Percentiles rank a stretch among this genome's conserved stretches.
phyloP scores from a whole-genome alignment of 306 rosid genomes.

The Calophaca sinica region DNA sequence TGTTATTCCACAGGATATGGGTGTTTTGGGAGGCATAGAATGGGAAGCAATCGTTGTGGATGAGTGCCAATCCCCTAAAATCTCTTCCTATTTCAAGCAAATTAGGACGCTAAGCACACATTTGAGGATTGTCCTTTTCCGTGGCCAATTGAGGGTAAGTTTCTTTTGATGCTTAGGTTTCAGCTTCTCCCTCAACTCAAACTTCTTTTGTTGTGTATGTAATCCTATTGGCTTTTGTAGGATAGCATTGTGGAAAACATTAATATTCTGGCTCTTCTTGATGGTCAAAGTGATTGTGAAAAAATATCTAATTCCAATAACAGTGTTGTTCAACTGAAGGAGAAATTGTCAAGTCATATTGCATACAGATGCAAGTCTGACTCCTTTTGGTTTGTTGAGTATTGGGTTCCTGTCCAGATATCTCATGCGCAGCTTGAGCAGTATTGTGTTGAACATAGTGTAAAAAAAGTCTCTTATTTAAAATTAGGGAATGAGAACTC shows the following conservation, averaged over 20 bases:
- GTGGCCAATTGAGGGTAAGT: constrained; percentile 66
- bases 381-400: constrained; percentile 73
- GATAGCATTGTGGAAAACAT: constrained; percentile 57
- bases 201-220: constrained; percentile 37
- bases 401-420: constrained; percentile 87
- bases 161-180: constrained; percentile 37
- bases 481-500: no score
- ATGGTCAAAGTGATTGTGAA: constrained; percentile 37
- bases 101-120: constrained; percentile 55
- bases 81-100: constrained; percentile 52
- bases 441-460: no score
- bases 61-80: constrained; percentile 55
- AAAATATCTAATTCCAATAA: constrained; percentile 50
- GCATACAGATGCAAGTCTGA: constrained; percentile 60
- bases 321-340: constrained; percentile 59
- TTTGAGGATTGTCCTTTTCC: constrained; percentile 62
- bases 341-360: constrained; percentile 61
- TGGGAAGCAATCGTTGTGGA: constrained; percentile 73
- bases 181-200: constrained; percentile 29
- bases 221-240: constrained; percentile 61
- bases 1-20: constrained; percentile 60
- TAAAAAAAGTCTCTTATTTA: no score
- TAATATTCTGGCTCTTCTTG: constrained; percentile 62
- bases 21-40: constrained; percentile 52
- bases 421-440: constrained; percentile 88